Base-by-base conservation (phyloP, 78 protist species). In the Paratrimastix pyriformis region DNA sequence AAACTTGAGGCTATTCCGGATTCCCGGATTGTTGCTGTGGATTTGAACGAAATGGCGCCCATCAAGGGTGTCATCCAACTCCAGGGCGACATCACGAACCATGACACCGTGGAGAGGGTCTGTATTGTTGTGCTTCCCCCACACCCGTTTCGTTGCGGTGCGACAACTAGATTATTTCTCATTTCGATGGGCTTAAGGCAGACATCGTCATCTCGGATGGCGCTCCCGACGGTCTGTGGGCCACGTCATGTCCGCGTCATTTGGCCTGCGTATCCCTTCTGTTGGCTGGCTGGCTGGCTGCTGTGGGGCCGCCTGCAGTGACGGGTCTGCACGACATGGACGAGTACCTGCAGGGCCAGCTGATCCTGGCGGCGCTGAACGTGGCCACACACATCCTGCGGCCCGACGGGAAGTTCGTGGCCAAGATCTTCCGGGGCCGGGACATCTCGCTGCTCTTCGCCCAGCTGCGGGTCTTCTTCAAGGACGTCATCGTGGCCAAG, bases 1-100 rank as follows among this genome's bases (percentile, higher is more conserved):
- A 54, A 11, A 29, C 44, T 29, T 29, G 45, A 24, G 40, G 50
- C 8, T 8, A 5, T 37, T 9, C 39, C 72, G 9, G 21, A 11
- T 42, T 8, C 50, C 30, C 65, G 73, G 39, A 79, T 97, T 35
- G 97, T 97, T 7, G 79, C 97, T 0, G 97, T 97, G 5, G 99
- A 97, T 39, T 64, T 97, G 52, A 98, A 97, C 69, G 95, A 91
- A 42, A 97, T 97, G 97, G 97, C 98, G 42, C 98, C 98, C 0
- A 87, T 97, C 13, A 75, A 74, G 21, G 99, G 99, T 43, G 98
- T 97, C 3, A 65, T 62, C 11, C 73, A 54, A 29, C 38, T 98
- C 26, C 93, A 91, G 69, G 99, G 99, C 33, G 99, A 98, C 74
- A 98, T 98, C 76, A 96, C 99, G 18, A 60, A 81, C 30, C 40